Base-by-base conservation (phyloP, 345 rosid genomes). In the Eutrema yunnanense region DNA sequence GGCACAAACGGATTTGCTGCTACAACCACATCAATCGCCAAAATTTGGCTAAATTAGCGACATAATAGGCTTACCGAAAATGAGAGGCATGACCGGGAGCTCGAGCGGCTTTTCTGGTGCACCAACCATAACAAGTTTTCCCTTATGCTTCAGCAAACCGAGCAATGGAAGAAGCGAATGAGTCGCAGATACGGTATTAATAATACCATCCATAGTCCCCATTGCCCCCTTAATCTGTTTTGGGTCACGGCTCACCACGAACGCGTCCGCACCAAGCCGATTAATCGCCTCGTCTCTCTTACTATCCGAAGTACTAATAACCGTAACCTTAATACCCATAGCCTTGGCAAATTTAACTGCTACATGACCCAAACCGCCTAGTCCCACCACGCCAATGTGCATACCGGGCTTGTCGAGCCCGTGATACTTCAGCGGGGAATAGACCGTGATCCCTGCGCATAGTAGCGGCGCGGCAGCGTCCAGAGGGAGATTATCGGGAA, bases 321-420 rank as follows among this genome's bases (percentile, higher is more conserved):
- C 91, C 4, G 97, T 88, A 32, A 90, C 90, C 42, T 83, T 84
- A 19, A 27, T 67, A 2, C 90, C 90, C 77, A 84, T 46, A 4
- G 95, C 92, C 72, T 90, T 90, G 0, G 87, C 87, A 78, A 90
- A 85, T 38, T 85, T 88, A 2, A 88, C 89, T 0, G 81, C 89
- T 2, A 88, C 81, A 63, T 90, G 97, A 16, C 97, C 95, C 0
- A 90, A 67, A 2, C 92, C 88, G 4, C 92, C 97, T 52, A 88
- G 76, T 1, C 95, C 95, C 26, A 84, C 95, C 36, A 90, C 79
- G 14, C 89, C 91, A 0, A 85, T 22, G 66, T 82, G 84, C 69
- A 49, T 58, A 3, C 81, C 87, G 2, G 87, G 82, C 32, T 81
- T 72, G 29, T 70, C 87, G 0, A 85, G 77, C 6, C 83, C 89